Evolutionary conservation across 331 rosid genomes (phyloP).

Genomic region (Malus hybrid): DNA sequence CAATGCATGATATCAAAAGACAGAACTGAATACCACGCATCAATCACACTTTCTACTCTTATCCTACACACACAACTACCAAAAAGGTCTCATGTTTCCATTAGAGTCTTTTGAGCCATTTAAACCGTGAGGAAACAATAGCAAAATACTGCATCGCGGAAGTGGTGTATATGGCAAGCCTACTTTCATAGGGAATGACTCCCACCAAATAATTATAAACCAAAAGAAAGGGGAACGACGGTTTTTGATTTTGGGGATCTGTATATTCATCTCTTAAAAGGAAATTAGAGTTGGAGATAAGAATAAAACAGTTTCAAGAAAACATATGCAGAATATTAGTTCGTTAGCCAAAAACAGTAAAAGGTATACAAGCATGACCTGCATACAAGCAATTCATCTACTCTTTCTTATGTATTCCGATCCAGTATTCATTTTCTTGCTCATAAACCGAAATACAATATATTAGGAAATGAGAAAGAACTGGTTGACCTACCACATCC

Average conservation of each 20-base stretch:
- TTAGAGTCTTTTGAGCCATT: background rate
- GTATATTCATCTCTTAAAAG: background rate
- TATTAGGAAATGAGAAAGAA: background rate
- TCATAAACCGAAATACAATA: background rate
- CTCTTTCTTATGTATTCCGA: background rate
- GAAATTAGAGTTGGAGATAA: background rate
- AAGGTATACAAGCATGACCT: background rate
- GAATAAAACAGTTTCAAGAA: background rate
- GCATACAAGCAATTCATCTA: background rate
- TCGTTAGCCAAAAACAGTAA: background rate
- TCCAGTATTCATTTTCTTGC: background rate
- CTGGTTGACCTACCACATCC: slow-evolving; percentile 57
- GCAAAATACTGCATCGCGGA: background rate
- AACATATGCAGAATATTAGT: background rate
- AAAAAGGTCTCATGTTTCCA: background rate
- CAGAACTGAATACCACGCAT: background rate
- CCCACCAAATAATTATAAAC: background rate
- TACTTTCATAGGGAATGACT: background rate
- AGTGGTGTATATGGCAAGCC: background rate
- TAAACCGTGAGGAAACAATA: background rate
- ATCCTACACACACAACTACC: background rate
- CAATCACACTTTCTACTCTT: background rate
- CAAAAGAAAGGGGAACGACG: background rate
- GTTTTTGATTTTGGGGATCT: background rate
- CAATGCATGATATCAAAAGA: background rate